Evolutionary conservation across 73 alveolate species (phyloP), one percentile per base, ranked within the genome.

Genomic region (Tetrahymena malaccensis): DNA sequence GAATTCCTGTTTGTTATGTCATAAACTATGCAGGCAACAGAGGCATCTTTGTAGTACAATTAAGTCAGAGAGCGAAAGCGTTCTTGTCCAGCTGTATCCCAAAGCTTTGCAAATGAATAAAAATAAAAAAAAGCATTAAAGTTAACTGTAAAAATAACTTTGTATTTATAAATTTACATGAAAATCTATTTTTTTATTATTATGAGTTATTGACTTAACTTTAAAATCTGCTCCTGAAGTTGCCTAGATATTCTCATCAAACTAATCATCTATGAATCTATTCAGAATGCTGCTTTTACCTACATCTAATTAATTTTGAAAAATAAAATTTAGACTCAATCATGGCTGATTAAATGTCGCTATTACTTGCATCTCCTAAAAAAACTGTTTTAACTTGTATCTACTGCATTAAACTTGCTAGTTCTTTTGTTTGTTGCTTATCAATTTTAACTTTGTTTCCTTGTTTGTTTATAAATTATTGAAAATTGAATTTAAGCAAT

Each of bases 21-120:
- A 96, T 85, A 97, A 34, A 97, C 98, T 94, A 97, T 55, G 27
- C 96, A 85, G 34, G 97, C 96, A 8, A 97, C 98, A 43, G 95
- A 35, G 21, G 98, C 98, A 94, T 97, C 97, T 37, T 96, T 96
- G 50, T 95, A 97, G 93, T 94, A 97, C 93, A 97, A 85, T 56
- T 94, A 57, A 31, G 98, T 95, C 85, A 97, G 34, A 38, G 97
- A 96, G 58, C 98, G 94, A 94, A 55, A 97, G 37, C 94, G 94
- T 44, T 97, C 98, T 94, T 97, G 95, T 5, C 98, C 98, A 33
- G 98, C 98, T 38, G 98, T 97, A 55, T 97, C 98, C 98, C 98
- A 97, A 31, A 97, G 96, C 94, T 97, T 94, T 10, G 94, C 15
- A 27, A n/a, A 70, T 0, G 34, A 70, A 70, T 12, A 70, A 31